A percentile compares a stretch with the other conserved stretches of the same genome.
Evolutionary conservation across 75 land plant species (phyloP).

Genomic region (Ceratopteris richardii): DNA sequence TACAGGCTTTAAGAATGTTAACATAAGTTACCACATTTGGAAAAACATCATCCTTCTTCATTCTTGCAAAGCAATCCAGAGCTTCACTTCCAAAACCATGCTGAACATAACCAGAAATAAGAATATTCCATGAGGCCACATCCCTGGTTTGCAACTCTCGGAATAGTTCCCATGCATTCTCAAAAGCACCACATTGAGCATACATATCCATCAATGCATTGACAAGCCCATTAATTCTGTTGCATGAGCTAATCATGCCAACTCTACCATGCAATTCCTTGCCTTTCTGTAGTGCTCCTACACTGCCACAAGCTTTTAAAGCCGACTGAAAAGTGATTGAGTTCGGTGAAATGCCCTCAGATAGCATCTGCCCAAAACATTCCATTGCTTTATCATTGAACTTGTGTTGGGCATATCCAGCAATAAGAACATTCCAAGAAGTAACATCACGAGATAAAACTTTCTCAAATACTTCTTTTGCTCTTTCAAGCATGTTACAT

Average conservation of each 20-base stretch:
- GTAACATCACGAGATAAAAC: slow-evolving; percentile 4
- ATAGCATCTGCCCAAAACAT: slow-evolving; percentile 8
- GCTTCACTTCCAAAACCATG: slow-evolving; percentile 22
- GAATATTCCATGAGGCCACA: slow-evolving; percentile 34
- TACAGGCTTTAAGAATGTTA: too few relatives aligned
- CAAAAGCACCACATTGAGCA: slow-evolving; percentile 20
- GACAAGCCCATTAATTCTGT: background rate
- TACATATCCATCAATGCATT: slow-evolving; percentile 18
- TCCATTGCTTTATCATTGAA: slow-evolving; percentile 4
- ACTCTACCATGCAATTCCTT: slow-evolving; percentile 7
- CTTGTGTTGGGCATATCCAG: slow-evolving; percentile 15
- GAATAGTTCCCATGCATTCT: slow-evolving; percentile 23
- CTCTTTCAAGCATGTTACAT: slow-evolving; percentile 1
- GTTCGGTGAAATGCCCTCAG: slow-evolving; percentile 4
- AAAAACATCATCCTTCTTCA: too few relatives aligned
- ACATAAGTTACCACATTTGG: too few relatives aligned
- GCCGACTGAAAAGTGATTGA: slow-evolving; percentile 3
- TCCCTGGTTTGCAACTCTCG: slow-evolving; percentile 23
- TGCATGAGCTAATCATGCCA: too few relatives aligned
- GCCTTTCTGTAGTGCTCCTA: slow-evolving; percentile 7
- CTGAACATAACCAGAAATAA: slow-evolving; percentile 42
- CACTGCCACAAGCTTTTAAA: slow-evolving; percentile 12
- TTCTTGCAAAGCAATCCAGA: slow-evolving; percentile 16
- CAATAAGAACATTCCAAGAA: slow-evolving; percentile 19
- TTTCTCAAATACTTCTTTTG: slow-evolving; percentile 3